A percentile compares a stretch with the other conserved stretches of the same genome.
These are phyloP conservation scores for Phaseolus coccineus DNA, from an alignment of 331 rosid species.

Conservation along the genomic window DNA sequence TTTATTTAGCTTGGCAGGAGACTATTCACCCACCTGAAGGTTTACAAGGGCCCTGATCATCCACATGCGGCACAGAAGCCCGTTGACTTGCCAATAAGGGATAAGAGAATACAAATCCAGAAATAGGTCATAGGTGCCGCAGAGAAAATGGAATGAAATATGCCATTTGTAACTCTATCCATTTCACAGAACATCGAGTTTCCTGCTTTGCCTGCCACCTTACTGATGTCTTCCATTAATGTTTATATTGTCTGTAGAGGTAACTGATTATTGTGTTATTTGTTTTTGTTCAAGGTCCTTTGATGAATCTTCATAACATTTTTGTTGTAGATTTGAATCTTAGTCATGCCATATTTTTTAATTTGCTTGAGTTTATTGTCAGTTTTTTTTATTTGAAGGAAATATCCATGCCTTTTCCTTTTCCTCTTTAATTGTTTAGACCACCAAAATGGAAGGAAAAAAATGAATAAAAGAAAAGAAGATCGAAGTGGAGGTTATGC, in stretches of 20 bases:
- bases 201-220: slow-evolving; percentile 41
- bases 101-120: slow-evolving; percentile 73
- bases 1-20: slow-evolving; percentile 90
- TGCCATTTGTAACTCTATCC: slow-evolving; percentile 18
- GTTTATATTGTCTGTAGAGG: slow-evolving; percentile 49
- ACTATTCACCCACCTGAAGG: slow-evolving; percentile 92
- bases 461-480: background rate
- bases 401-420: background rate
- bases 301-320: slow-evolving; percentile 16
- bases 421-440: background rate
- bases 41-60: slow-evolving; percentile 86
- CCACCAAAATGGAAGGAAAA: background rate
- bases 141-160: slow-evolving; percentile 31
- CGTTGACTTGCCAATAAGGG: slow-evolving; percentile 77
- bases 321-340: slow-evolving; percentile 40
- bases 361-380: slow-evolving; percentile 19
- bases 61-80: slow-evolving; percentile 95
- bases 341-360: slow-evolving; percentile 26
- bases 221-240: slow-evolving; percentile 41
- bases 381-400: slow-evolving; percentile 4
- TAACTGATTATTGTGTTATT: slow-evolving; percentile 31
- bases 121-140: slow-evolving; percentile 58
- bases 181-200: slow-evolving; percentile 36
- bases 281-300: slow-evolving; percentile 32
- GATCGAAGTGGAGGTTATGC: background rate